These are phyloP conservation scores for Chimonanthus salicifolius DNA, from an alignment of 164 flowering plant species.

Conservation along the genomic window DNA sequence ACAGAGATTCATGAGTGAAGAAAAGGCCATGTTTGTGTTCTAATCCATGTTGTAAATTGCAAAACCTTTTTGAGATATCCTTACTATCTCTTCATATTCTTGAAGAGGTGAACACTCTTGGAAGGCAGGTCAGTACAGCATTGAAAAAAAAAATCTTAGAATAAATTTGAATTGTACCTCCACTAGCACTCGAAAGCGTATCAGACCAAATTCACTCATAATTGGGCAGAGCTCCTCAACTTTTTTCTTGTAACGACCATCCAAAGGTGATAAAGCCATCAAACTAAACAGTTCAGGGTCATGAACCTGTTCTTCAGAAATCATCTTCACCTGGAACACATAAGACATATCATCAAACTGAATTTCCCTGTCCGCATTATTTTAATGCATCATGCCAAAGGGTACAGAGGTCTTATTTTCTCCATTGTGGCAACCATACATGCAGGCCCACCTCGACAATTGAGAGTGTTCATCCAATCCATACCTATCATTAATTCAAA, in stretches of 20 bases:
- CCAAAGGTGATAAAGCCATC: slow-evolving; percentile 78
- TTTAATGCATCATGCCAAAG: not conserved
- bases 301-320: slow-evolving; percentile 12
- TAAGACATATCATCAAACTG: too few relatives aligned
- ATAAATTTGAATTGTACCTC: slow-evolving; percentile 46
- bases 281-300: slow-evolving; percentile 57
- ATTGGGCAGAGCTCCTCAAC: slow-evolving; percentile 79
- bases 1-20: not conserved
- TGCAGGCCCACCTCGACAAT: not conserved
- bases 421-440: not conserved
- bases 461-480: too few relatives aligned
- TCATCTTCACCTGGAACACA: slow-evolving; percentile 29
- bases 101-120: not conserved
- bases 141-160: not conserved
- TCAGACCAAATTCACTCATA: slow-evolving; percentile 82
- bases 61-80: not conserved
- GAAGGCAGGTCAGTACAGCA: not conserved
- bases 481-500: not conserved
- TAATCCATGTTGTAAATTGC: not conserved
- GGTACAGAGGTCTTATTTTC: not conserved
- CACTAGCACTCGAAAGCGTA: slow-evolving; percentile 69
- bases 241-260: slow-evolving; percentile 85
- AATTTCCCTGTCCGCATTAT: too few relatives aligned
- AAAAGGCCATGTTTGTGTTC: too few relatives aligned
- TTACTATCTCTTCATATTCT: not conserved